Evolutionary conservation across 345 rosid genomes (phyloP).

Genomic region (Eucalyptus leucophloia): DNA sequence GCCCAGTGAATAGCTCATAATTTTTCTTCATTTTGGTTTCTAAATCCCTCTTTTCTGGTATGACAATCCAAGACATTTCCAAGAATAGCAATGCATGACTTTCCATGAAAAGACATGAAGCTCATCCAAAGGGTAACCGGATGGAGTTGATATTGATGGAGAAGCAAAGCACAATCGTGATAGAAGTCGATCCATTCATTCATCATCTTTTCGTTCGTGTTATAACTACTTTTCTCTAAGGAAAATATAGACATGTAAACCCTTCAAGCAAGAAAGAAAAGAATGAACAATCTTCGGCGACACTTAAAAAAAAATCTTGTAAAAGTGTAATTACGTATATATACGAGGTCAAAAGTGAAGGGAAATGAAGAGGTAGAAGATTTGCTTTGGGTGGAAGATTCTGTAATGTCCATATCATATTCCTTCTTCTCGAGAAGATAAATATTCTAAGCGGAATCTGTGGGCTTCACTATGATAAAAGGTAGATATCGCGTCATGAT

Average conservation of each 20-base stretch:
- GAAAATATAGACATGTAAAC: not conserved
- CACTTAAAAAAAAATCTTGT: not conserved
- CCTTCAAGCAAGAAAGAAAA: not conserved
- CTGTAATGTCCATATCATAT: rapidly evolving
- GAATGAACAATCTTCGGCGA: not conserved
- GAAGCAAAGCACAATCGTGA: not conserved
- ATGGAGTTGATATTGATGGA: not conserved
- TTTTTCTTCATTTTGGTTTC: not conserved
- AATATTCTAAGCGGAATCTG: rapidly evolving
- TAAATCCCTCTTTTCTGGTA: not conserved
- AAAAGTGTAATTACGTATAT: no score
- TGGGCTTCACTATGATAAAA: no score
- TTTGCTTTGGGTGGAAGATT: no score
- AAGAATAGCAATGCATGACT: not conserved
- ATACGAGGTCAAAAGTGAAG: no score
- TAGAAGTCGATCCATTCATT: not conserved
- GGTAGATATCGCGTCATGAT: rapidly evolving
- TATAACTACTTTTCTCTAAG: rapidly evolving
- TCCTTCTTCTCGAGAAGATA: rapidly evolving
- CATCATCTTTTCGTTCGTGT: rapidly evolving
- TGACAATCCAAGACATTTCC: not conserved
- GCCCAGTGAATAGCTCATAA: not conserved
- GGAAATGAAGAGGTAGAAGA: rapidly evolving
- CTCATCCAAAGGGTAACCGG: not conserved
- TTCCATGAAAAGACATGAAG: not conserved